These are phyloP conservation scores for Venturia nashicola DNA, from an alignment of 2,329 filamentous ascomycete genomes.

Conservation along the genomic window DNA sequence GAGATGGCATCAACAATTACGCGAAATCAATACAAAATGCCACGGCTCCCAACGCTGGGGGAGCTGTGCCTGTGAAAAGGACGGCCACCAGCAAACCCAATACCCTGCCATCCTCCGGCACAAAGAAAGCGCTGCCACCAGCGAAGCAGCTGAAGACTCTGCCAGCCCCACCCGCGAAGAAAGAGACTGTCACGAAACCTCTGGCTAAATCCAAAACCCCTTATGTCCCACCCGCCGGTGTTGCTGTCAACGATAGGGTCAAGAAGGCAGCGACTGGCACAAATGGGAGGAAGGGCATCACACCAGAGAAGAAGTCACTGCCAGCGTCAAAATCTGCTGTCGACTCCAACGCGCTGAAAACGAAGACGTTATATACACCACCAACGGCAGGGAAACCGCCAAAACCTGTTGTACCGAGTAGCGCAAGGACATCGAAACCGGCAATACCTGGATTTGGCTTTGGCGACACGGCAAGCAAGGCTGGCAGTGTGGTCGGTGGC, in stretches of 20 bases:
- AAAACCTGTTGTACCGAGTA: not conserved
- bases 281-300: not conserved
- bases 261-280: not conserved
- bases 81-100: slow-evolving; percentile 3
- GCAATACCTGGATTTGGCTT: not conserved
- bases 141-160: not conserved
- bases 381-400: not conserved
- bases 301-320: not conserved
- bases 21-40: slow-evolving; percentile 3
- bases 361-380: not conserved
- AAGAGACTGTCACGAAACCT: not conserved
- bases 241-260: not conserved
- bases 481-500: not conserved
- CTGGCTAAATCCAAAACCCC: not conserved
- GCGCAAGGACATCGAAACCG: not conserved
- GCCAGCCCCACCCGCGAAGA: not conserved
- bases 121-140: not conserved
- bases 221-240: not conserved
- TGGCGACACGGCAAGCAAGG: slow-evolving; percentile 2
- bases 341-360: not conserved
- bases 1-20: slow-evolving; percentile 3
- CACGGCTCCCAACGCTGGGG: slow-evolving; percentile 5
- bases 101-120: slow-evolving; percentile 4
- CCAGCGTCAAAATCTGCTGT: not conserved
- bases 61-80: not conserved